phyloP scores from a whole-genome alignment of 208 protist genomes.

The Leishmania braziliensis region DNA sequence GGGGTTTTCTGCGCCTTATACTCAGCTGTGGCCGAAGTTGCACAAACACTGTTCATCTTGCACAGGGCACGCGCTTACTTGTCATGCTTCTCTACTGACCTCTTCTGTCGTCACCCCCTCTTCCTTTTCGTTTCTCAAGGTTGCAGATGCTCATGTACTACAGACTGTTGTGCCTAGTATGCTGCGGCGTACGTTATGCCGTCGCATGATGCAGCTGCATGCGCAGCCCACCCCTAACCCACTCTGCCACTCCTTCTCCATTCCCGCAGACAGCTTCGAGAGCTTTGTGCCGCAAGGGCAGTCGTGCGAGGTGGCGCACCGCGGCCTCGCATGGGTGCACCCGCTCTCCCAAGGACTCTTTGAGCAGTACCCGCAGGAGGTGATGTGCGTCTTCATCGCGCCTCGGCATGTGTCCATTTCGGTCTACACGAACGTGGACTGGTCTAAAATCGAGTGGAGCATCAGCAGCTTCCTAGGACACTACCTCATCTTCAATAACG shows the following conservation, averaged over 20 bases:
- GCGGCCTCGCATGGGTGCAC: constrained; percentile 84
- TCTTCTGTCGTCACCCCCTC: not conserved
- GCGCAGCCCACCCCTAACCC: constrained; percentile 84
- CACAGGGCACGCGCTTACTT: not conserved
- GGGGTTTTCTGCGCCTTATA: no score
- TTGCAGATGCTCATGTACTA: not conserved
- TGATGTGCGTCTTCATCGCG: constrained; percentile 83
- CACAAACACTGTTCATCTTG: not conserved
- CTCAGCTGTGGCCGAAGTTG: no score
- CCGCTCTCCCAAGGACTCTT: constrained; percentile 86
- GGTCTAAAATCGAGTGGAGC: constrained; percentile 78
- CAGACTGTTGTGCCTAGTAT: constrained; percentile 20
- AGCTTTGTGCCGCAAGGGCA: constrained; percentile 83
- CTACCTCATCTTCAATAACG: constrained; percentile 81
- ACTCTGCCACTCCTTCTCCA: constrained; percentile 71
- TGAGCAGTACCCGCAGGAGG: constrained; percentile 87
- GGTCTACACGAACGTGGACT: constrained; percentile 76
- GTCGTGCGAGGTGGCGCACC: constrained; percentile 86
- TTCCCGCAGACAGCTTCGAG: constrained; percentile 71
- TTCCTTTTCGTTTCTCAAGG: not conserved
- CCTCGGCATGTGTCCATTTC: constrained; percentile 80
- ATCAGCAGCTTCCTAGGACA: constrained; percentile 89
- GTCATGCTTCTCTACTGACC: not conserved
- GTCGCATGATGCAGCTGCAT: constrained; percentile 74
- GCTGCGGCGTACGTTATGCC: constrained; percentile 46